Evolutionary conservation across 495 filamentous ascomycete genomes (phyloP).

Genomic region (Parmelia sp.): DNA sequence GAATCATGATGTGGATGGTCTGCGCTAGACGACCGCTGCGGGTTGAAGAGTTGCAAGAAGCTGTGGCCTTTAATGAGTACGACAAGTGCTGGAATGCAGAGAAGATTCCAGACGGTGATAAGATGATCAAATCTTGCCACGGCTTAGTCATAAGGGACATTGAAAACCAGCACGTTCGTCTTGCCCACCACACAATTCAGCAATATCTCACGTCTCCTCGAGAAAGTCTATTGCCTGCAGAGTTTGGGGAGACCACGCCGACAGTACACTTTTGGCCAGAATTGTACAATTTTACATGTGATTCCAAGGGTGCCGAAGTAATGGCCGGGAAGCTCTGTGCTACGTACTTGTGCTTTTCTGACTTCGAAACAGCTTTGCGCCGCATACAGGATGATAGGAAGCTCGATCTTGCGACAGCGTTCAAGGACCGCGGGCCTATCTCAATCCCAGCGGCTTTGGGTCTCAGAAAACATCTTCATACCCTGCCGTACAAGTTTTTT

Average conservation of each 20-base stretch:
- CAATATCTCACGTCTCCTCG: slow-evolving; percentile 28
- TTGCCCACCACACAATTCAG: slow-evolving; percentile 33
- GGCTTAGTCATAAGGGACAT: slow-evolving; percentile 31
- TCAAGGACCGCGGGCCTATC: slow-evolving; percentile 10
- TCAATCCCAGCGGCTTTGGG: slow-evolving; percentile 12
- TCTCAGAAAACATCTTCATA: not conserved
- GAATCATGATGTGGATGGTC: slow-evolving; percentile 26
- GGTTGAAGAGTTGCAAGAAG: slow-evolving; percentile 34
- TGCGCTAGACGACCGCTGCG: slow-evolving; percentile 30
- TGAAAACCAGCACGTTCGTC: slow-evolving; percentile 27
- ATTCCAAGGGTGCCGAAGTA: not conserved
- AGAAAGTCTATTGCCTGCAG: not conserved
- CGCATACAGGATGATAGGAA: not conserved
- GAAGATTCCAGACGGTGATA: slow-evolving; percentile 29
- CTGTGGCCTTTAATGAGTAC: slow-evolving; percentile 29
- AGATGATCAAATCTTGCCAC: slow-evolving; percentile 30
- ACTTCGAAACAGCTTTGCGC: not conserved
- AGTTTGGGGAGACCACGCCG: not conserved
- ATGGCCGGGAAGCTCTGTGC: not conserved
- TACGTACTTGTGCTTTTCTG: not conserved
- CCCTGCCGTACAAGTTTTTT: not conserved
- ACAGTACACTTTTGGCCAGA: not conserved
- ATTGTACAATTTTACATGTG: not conserved
- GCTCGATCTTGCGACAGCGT: not conserved
- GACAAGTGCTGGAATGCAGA: slow-evolving; percentile 27